A percentile compares a stretch with the other conserved stretches of the same genome.
Evolutionary conservation across 768 basidiomycete species (phyloP).

Genomic region (Termitomyces sp.): DNA sequence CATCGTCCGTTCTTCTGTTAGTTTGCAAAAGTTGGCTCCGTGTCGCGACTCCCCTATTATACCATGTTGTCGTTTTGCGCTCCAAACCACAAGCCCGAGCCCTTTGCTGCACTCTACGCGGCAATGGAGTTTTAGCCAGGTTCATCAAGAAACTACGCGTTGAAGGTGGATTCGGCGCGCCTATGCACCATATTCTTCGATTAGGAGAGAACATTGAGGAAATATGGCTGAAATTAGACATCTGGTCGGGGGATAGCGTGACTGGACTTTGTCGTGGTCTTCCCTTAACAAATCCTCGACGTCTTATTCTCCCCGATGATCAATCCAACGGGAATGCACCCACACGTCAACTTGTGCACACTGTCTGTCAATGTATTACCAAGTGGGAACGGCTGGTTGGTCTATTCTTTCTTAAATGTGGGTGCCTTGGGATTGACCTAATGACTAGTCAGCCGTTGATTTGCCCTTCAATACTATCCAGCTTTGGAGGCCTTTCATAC

Average conservation of each 20-base stretch:
- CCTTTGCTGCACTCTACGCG: slow-evolving; percentile 10
- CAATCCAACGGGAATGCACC: background rate
- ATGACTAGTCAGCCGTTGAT: background rate
- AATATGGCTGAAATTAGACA: background rate
- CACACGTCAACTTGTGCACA: background rate
- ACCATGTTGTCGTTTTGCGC: slow-evolving; percentile 18
- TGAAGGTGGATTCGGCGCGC: slow-evolving; percentile 15
- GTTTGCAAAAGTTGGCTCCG: slow-evolving; percentile 20
- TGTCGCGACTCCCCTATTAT: slow-evolving; percentile 18
- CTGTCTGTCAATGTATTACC: background rate
- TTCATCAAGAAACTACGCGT: slow-evolving; percentile 21
- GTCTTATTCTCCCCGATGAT: background rate
- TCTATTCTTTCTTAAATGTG: background rate
- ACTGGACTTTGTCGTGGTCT: slow-evolving; percentile 1
- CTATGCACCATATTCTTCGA: slow-evolving; percentile 6
- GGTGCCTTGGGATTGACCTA: background rate
- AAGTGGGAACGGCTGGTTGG: slow-evolving; percentile 1
- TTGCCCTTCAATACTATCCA: background rate
- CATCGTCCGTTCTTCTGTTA: slow-evolving; percentile 3
- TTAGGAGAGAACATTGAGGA: background rate
- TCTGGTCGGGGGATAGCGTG: slow-evolving; percentile 1
- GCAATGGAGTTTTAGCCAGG: slow-evolving; percentile 11
- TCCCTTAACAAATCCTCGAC: background rate
- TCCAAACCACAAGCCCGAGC: slow-evolving; percentile 16
- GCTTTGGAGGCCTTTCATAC: background rate